Evolutionary conservation across 768 basidiomycete species (phyloP), one percentile per base, ranked within the genome.

Genomic region (Calocera cornea): DNA sequence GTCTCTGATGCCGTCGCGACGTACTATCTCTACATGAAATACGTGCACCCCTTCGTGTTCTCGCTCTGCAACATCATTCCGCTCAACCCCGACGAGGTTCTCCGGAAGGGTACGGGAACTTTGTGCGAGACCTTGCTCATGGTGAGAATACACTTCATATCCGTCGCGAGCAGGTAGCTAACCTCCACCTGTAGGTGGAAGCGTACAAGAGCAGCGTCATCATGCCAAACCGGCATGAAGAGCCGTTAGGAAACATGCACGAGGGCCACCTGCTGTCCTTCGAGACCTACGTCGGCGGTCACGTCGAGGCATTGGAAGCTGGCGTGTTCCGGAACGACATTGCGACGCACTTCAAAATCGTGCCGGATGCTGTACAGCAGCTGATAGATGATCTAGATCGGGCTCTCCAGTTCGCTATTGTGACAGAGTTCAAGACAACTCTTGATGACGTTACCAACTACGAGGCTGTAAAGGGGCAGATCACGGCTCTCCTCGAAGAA

Each of bases 11-110:
- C 97, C 0, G 97, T 98, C 11, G 95, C 97, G n/a, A 99, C 97
- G 0, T 98, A 99, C 76, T 98, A 98, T 77, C 83, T 99, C 38
- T 98, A 99, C 79, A 99, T 98, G 97, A 99, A 98, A 94, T 99
- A 99, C 73, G 95, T 99, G 11, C 95, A 98, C 74, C 97, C 97
- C 0, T 99, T 99, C 83, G 92, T 99, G 70, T 99, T 99, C 80
- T 98, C 97, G 10, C 79, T 99, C 40, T 98, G 97, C 78, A 99
- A 97, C 81, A 99, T 98, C 76, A 98, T 99, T 72, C 95, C 97
- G 12, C 83, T 99, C 65, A 88, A 87, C 73, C 94, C 97, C 1
- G 97, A 99, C 72, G 97, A 99, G 69, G 97, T 98, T 2, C 77
- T 98, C 71, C 82, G 95, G 64, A 98, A 99, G 76, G 97, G 97